Evolutionary conservation across 305 asterid species (phyloP).

Genomic region (Fraxinus velutina): DNA sequence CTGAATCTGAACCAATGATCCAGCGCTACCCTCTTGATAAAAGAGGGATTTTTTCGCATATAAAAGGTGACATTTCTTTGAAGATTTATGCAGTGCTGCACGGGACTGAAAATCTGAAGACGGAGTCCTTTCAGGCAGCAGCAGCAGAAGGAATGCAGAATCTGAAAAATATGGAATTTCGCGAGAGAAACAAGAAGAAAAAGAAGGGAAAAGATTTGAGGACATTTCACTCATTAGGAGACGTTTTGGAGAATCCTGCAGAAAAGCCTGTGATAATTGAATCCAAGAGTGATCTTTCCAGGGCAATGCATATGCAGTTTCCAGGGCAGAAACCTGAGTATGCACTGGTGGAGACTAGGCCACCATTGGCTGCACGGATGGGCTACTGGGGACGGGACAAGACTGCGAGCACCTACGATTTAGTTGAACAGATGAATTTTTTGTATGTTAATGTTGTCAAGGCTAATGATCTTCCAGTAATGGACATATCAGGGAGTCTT

Average conservation of each 20-base stretch:
- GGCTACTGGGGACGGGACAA: constrained; percentile 90
- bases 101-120: background rate
- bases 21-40: constrained; percentile 82
- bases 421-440: constrained; percentile 87
- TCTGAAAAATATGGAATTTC: background rate
- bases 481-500: constrained; percentile 84
- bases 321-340: constrained; percentile 72
- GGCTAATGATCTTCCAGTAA: constrained; percentile 78
- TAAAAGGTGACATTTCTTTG: constrained; percentile 66
- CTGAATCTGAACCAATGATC: constrained; percentile 48
- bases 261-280: constrained; percentile 31
- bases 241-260: constrained; percentile 13
- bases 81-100: constrained; percentile 35
- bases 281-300: constrained; percentile 32
- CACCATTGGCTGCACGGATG: constrained; percentile 83
- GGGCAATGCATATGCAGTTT: constrained; percentile 67
- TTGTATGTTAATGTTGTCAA: constrained; percentile 67
- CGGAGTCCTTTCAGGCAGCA: background rate
- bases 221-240: constrained; percentile 40
- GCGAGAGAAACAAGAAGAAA: constrained; percentile 30
- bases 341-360: constrained; percentile 80
- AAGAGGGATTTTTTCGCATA: constrained; percentile 69
- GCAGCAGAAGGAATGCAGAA: background rate
- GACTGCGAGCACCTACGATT: constrained; percentile 82
- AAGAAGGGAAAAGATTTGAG: constrained; percentile 43